Conservation (phyloP, 345 rosid species). For the Eutrema yunnanense region DNA sequence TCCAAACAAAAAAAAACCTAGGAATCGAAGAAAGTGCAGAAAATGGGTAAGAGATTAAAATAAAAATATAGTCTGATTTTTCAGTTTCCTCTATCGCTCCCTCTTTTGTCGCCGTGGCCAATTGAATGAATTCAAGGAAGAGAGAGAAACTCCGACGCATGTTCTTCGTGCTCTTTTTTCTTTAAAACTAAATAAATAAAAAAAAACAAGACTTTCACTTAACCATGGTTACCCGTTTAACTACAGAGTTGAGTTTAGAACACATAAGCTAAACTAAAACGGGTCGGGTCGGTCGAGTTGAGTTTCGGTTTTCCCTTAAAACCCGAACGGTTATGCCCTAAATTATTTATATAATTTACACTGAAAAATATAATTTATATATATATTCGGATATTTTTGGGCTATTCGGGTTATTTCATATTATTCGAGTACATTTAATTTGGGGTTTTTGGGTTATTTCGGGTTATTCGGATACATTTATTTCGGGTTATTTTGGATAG, state of each 20-base stretch:
- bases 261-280: not conserved
- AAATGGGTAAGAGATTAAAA: not conserved
- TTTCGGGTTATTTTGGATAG: too few relatives aligned
- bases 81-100: not conserved
- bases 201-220: not conserved
- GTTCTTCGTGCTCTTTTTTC: constrained; percentile 31
- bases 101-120: constrained; percentile 25
- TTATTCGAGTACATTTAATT: too few relatives aligned
- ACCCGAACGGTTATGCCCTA: too few relatives aligned
- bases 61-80: not conserved
- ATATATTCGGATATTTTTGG: too few relatives aligned
- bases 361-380: too few relatives aligned
- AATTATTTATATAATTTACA: too few relatives aligned
- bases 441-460: too few relatives aligned
- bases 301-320: too few relatives aligned
- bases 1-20: not conserved
- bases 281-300: not conserved
- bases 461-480: too few relatives aligned
- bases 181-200: not conserved
- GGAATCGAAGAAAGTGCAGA: not conserved
- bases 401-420: too few relatives aligned
- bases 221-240: constrained; percentile 19
- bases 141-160: constrained; percentile 34
- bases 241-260: not conserved
- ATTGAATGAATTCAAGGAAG: constrained; percentile 19